These are phyloP conservation scores for Laetiporus sulphureus DNA, from an alignment of 1,284 basidiomycete genomes.

Conservation along the genomic window DNA sequence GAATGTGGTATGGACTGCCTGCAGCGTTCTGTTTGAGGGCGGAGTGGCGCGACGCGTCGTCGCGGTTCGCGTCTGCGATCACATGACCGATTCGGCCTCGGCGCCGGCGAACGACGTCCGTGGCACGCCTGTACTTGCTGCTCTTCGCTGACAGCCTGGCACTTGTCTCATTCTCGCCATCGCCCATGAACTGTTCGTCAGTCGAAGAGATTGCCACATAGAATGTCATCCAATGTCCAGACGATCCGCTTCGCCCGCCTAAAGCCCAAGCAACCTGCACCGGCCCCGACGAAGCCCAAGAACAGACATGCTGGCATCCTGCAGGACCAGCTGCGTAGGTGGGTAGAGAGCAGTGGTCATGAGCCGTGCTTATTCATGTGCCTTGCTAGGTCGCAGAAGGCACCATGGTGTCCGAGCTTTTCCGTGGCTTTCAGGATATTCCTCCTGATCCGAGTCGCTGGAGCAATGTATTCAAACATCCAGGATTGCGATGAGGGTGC, in stretches of 20 bases:
- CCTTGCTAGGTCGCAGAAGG: slow-evolving; percentile 47
- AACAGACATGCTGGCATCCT: slow-evolving; percentile 58
- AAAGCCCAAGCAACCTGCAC: slow-evolving; percentile 17
- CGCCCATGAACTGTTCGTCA: no score
- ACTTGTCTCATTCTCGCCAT: no score
- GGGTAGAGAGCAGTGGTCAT: slow-evolving; percentile 4
- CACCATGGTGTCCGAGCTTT: slow-evolving; percentile 81
- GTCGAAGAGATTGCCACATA: no score
- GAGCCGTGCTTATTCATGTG: not conserved
- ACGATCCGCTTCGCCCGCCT: slow-evolving; percentile 48
- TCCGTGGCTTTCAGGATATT: slow-evolving; percentile 80
- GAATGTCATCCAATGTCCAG: slow-evolving; percentile 33
- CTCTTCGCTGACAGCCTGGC: no score
- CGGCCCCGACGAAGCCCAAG: slow-evolving; percentile 28
- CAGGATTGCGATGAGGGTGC: slow-evolving; percentile 96
- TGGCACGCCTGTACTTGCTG: no score
- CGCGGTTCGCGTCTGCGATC: not conserved
- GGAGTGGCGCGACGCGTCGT: not conserved
- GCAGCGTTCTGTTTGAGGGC: no score
- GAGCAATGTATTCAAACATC: slow-evolving; percentile 94
- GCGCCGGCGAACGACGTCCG: not conserved
- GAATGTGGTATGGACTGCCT: no score
- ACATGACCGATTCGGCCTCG: not conserved
- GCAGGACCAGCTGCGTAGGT: slow-evolving; percentile 74
- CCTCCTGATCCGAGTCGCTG: slow-evolving; percentile 76